Evolutionary conservation across 768 basidiomycete genomes (phyloP).

Genomic region (Imleria badia): DNA sequence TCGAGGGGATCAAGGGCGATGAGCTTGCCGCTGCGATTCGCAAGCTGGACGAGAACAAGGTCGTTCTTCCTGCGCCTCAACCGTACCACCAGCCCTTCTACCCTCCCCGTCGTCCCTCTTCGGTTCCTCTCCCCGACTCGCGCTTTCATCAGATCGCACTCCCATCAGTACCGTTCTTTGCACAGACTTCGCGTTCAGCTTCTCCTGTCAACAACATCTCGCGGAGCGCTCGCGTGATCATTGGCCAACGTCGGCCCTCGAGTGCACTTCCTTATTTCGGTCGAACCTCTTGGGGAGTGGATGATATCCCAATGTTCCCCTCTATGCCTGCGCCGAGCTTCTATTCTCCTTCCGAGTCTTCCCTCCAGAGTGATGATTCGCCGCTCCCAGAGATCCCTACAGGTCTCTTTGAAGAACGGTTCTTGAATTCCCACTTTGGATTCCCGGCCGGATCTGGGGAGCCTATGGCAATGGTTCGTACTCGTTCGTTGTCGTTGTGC

Average conservation of each 20-base stretch:
- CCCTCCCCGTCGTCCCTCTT: slow-evolving; percentile 56
- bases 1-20: slow-evolving; percentile 70
- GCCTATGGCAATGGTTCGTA: slow-evolving; percentile 14
- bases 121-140: slow-evolving; percentile 56
- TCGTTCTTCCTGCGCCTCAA: not conserved
- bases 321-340: not conserved
- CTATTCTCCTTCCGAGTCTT: slow-evolving; percentile 13
- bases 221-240: slow-evolving; percentile 38
- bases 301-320: slow-evolving; percentile 27
- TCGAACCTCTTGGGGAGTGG: slow-evolving; percentile 27
- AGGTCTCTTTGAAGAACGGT: slow-evolving; percentile 47
- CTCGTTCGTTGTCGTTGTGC: accelerated
- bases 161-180: slow-evolving; percentile 44
- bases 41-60: slow-evolving; percentile 41
- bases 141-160: slow-evolving; percentile 41
- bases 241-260: slow-evolving; percentile 50
- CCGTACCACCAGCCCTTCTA: slow-evolving; percentile 25
- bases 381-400: slow-evolving; percentile 51
- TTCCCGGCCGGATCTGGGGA: slow-evolving; percentile 19
- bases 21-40: slow-evolving; percentile 62
- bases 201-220: slow-evolving; percentile 49
- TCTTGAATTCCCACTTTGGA: slow-evolving; percentile 32
- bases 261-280: slow-evolving; percentile 43
- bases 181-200: slow-evolving; percentile 38
- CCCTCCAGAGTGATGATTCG: slow-evolving; percentile 44